phyloP scores from a whole-genome alignment of 1,284 basidiomycete species.

The Papiliotrema laurentii region DNA sequence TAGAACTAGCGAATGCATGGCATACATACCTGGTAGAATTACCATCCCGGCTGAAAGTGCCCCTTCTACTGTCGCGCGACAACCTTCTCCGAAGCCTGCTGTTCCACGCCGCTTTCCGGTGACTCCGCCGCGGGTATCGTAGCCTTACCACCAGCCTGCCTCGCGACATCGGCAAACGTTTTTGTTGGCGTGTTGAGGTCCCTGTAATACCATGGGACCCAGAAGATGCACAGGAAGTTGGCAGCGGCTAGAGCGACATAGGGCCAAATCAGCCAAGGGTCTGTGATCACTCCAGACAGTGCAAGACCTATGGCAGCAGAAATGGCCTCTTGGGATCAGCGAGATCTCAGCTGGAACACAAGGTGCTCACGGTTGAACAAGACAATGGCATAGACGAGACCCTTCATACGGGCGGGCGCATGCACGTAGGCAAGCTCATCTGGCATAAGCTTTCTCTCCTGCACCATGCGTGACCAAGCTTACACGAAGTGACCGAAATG shows the following conservation, averaged over 20 bases:
- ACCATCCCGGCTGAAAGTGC: too few relatives aligned
- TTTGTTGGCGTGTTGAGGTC: slow-evolving; percentile 38
- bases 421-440: slow-evolving; percentile 49
- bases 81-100: too few relatives aligned
- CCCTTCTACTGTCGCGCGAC: too few relatives aligned
- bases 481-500: slow-evolving; percentile 51
- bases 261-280: slow-evolving; percentile 51
- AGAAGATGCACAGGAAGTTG: slow-evolving; percentile 26
- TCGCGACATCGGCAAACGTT: slow-evolving; percentile 32
- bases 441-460: slow-evolving; percentile 48
- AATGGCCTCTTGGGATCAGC: slow-evolving; percentile 38
- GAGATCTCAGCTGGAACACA: neutral
- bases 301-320: slow-evolving; percentile 48
- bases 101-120: too few relatives aligned
- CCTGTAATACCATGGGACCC: slow-evolving; percentile 38
- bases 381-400: slow-evolving; percentile 29
- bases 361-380: slow-evolving; percentile 36
- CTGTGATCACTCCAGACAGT: slow-evolving; percentile 30
- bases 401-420: slow-evolving; percentile 42
- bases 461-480: too few relatives aligned
- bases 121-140: too few relatives aligned
- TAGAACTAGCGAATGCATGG: too few relatives aligned
- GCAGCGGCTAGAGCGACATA: slow-evolving; percentile 47
- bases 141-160: slow-evolving; percentile 32
- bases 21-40: too few relatives aligned